phyloP scores from a whole-genome alignment of 164 flowering plant genomes.

The Tetracentron sinense region DNA sequence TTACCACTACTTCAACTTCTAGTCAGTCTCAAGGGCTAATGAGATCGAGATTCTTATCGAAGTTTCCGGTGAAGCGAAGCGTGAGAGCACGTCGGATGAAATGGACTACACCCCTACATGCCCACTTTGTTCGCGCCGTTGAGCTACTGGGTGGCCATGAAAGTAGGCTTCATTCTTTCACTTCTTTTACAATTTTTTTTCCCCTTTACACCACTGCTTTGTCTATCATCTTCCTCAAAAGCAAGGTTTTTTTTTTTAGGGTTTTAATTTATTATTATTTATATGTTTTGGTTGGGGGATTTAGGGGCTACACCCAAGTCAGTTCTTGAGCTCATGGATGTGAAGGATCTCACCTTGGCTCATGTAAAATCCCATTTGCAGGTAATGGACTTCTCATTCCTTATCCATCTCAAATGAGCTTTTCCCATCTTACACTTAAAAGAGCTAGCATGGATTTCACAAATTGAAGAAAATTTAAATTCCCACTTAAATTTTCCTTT shows the following conservation, averaged over 20 bases:
- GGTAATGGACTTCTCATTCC: slow-evolving; percentile 37
- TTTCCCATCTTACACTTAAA: slow-evolving; percentile 10
- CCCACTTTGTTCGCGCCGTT: slow-evolving; percentile 94
- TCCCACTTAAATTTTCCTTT: too few relatives aligned
- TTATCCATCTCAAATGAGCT: slow-evolving; percentile 11
- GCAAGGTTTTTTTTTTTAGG: slow-evolving; percentile 7
- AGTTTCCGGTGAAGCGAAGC: slow-evolving; percentile 74
- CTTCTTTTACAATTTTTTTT: background rate
- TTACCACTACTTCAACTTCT: slow-evolving; percentile 21
- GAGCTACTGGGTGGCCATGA: slow-evolving; percentile 99
- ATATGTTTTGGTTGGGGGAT: background rate
- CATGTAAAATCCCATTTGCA: slow-evolving; percentile 98
- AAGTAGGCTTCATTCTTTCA: slow-evolving; percentile 52
- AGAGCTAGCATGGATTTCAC: too few relatives aligned
- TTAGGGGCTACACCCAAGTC: slow-evolving; percentile 98
- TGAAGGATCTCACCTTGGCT: slow-evolving; percentile 95
- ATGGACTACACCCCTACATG: slow-evolving; percentile 93
- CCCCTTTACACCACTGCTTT: background rate
- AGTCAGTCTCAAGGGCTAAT: slow-evolving; percentile 39
- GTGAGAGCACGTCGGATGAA: slow-evolving; percentile 96
- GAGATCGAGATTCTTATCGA: slow-evolving; percentile 64
- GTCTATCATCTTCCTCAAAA: background rate
- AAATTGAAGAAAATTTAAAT: too few relatives aligned
- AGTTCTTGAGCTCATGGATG: slow-evolving; percentile 99
- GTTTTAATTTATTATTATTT: background rate